Evolutionary conservation across 2,329 filamentous ascomycete species (phyloP), one percentile per base, ranked within the genome.

Genomic region (Ceratocystis variospora): DNA sequence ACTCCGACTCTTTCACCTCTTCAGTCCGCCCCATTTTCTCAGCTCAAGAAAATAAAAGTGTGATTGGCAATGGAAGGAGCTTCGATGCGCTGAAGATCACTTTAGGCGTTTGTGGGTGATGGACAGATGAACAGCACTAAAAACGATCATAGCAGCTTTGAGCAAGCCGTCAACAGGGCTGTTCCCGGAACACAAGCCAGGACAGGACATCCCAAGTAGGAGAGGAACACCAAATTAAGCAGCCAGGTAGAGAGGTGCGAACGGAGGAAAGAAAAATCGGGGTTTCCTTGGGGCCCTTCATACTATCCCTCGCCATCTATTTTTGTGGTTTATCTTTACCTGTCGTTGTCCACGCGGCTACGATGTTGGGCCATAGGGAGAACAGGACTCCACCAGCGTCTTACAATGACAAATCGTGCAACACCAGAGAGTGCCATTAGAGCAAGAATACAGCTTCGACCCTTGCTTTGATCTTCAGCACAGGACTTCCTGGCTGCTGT

Each of bases 21-120:
- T 28, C 22, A 53, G 48, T 41, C 37, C 37, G 3, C 37, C 37
- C 12, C 37, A 41, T 41, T 41, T 41, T 41, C 53, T 59, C 53
- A 59, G 53, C 53, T 59, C 53, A n/a, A 59, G n/a, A 59, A 59
- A 17, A 10, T 41, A 41, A 59, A 37, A 59, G 53, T 59, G 53
- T 59, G 53, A 59, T 59, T 25, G 28, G 53, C 53, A 59, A 59
- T 59, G 25, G 53, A 59, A 59, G 53, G 53, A 59, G 53, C 28
- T 59, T 59, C 53, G 53, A 59, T 59, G 53, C 53, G 28, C 33
- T 33, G 53, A 59, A 15, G 53, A 59, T 59, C 53, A n/a, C 53
- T 59, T 50, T 15, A 33, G 22, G n/a, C 53, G 28, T 33, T 59
- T 37, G 5, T 12, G 22, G 15, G 15, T 28, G 22, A 17, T 59